Conservation (phyloP, 495 filamentous ascomycete species). For the Chaetomium tenue region DNA sequence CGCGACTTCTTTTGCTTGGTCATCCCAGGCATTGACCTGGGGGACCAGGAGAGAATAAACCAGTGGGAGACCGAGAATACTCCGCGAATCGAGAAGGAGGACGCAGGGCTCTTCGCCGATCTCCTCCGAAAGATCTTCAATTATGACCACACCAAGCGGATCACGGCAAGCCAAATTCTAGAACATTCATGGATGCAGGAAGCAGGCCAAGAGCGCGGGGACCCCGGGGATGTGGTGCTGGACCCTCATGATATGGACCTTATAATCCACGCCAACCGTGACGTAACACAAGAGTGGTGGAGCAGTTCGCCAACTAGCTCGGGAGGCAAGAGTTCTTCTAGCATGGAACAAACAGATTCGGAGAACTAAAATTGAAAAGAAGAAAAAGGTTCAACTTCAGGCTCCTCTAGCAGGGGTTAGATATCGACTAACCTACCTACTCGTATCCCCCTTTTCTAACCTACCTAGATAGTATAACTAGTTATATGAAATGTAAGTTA, state of each 20-base stretch:
- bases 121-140: slow-evolving; percentile 12
- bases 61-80: slow-evolving; percentile 3
- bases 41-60: not conserved
- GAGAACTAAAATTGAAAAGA: not conserved
- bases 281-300: not conserved
- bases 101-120: slow-evolving; percentile 10
- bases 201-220: not conserved
- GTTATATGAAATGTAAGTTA: too few relatives aligned
- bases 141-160: slow-evolving; percentile 8
- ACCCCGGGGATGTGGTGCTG: not conserved
- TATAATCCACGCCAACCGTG: not conserved
- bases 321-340: too few relatives aligned
- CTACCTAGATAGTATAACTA: too few relatives aligned
- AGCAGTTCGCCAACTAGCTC: too few relatives aligned
- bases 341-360: not conserved
- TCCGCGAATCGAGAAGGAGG: slow-evolving; percentile 4
- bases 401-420: too few relatives aligned
- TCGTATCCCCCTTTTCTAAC: too few relatives aligned
- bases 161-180: slow-evolving; percentile 8
- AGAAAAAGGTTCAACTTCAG: too few relatives aligned
- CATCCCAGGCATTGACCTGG: not conserved
- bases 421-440: too few relatives aligned
- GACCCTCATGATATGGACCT: not conserved
- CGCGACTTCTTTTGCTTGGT: slow-evolving; percentile 6
- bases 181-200: slow-evolving; percentile 12